These are phyloP conservation scores for Conticribra weissflogii DNA, from an alignment of 108 stramenopile species.

Conservation along the genomic window DNA sequence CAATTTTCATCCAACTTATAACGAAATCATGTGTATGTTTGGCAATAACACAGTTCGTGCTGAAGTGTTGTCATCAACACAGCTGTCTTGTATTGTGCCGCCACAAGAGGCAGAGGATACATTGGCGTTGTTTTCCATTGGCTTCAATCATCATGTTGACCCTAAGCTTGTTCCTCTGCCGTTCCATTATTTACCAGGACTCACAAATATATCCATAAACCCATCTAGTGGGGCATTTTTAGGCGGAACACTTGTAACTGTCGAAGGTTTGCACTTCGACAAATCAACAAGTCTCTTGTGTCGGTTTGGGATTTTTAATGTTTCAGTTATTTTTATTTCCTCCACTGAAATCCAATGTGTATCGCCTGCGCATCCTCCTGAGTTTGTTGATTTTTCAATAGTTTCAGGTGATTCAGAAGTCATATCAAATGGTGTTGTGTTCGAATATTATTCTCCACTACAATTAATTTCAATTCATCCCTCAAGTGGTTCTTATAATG, in stretches of 20 bases:
- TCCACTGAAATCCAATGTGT: slow-evolving; percentile 31
- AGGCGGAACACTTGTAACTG: slow-evolving; percentile 43
- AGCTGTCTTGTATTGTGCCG: slow-evolving; percentile 40
- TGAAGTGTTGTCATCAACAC: slow-evolving; percentile 14
- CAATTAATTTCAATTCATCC: slow-evolving; percentile 28
- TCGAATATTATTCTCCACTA: slow-evolving; percentile 34
- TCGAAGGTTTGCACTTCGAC: slow-evolving; percentile 31
- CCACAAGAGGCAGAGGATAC: neutral
- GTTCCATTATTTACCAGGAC: slow-evolving; percentile 19
- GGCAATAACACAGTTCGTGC: slow-evolving; percentile 25
- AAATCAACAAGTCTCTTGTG: slow-evolving; percentile 17
- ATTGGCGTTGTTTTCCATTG: slow-evolving; percentile 26
- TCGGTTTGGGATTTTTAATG: slow-evolving; percentile 15
- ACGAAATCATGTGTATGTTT: slow-evolving; percentile 19
- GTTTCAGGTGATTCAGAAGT: slow-evolving; percentile 11
- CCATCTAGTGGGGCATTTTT: slow-evolving; percentile 33
- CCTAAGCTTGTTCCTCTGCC: neutral
- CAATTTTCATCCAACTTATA: slow-evolving; percentile 13
- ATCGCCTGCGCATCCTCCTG: slow-evolving; percentile 40
- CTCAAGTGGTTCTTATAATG: slow-evolving; percentile 30
- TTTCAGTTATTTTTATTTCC: slow-evolving; percentile 10
- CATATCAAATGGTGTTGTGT: slow-evolving; percentile 18
- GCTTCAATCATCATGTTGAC: slow-evolving; percentile 27
- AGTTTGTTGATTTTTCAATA: slow-evolving; percentile 24
- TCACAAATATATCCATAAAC: slow-evolving; percentile 23